phyloP scores from a whole-genome alignment of 495 filamentous ascomycete species.

The Xylaria venustula region DNA sequence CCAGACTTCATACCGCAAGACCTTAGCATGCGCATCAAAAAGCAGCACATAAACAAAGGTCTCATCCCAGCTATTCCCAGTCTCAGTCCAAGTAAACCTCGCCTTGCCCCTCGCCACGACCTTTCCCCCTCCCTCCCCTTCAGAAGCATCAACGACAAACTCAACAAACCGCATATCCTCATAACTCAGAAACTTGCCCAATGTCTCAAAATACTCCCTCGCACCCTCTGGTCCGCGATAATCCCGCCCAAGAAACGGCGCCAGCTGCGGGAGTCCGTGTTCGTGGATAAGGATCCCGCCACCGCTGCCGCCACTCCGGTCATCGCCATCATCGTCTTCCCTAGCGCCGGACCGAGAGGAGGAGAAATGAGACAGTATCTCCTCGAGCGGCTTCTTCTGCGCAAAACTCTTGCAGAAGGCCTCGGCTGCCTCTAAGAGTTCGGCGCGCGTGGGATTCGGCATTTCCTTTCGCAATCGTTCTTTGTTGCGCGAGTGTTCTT shows the following conservation, averaged over 20 bases:
- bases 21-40: conserved; percentile 43
- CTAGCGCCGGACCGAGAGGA: no score
- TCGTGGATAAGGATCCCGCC: conserved; percentile 44
- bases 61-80: conserved; percentile 58
- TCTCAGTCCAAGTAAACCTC: conserved; percentile 49
- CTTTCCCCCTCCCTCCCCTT: conserved; percentile 30
- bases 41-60: conserved; percentile 55
- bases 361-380: conserved; percentile 55
- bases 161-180: conserved; percentile 51
- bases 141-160: conserved; percentile 36
- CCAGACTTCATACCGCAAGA: conserved; percentile 59
- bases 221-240: conserved; percentile 51
- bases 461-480: not conserved
- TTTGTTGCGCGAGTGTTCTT: not conserved
- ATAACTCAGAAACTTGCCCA: conserved; percentile 43
- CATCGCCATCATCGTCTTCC: no score
- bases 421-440: conserved; percentile 43
- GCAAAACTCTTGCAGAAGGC: conserved; percentile 51
- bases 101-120: conserved; percentile 52
- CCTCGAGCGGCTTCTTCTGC: conserved; percentile 23
- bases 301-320: not conserved
- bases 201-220: conserved; percentile 45
- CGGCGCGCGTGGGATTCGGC: conserved; percentile 21
- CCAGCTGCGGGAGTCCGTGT: conserved; percentile 51
- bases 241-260: conserved; percentile 58